Evolutionary conservation across 768 basidiomycete genomes (phyloP), one percentile per base, ranked within the genome.

Genomic region (Boletus tomentosulus): DNA sequence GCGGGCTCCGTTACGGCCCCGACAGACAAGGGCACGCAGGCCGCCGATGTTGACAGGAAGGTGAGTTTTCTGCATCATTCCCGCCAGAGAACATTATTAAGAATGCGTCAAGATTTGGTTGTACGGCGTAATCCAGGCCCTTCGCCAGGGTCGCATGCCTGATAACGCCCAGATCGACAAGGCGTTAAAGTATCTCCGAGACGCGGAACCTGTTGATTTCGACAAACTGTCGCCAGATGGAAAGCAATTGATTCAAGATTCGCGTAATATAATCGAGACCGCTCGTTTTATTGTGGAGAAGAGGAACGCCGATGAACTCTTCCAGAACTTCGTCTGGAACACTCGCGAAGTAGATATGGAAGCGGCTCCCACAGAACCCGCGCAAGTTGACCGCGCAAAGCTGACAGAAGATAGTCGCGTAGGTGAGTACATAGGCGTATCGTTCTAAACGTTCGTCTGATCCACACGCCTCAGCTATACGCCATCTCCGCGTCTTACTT

Each of bases 321-420:
- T 97, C 68, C 96, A 98, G 71, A 86, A 89, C 62, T 95, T 96
- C 60, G 71, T 95, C 38, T 94, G 87, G 87, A 81, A 85, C 56
- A 91, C 89, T 1, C 74, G 80, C 33, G 79, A 80, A 35, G 73
- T 85, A 19, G 56, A 58, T 6, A 16, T 30, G 1, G 60, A 77
- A 70, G 72, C 68, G 41, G 76, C 74, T 51, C 69, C 75, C 24
- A 67, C 59, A 53, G 74, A 69, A 52, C 63, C 68, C 30, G 58
- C 71, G 51, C 78, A 82, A n/a, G 75, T 82, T n/a, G 78, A 80
- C 55, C 76, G 76, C 55, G 74, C 75, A 1, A 87, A 81, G 51
- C 70, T 74, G 7, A 73, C 78, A 51, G 66, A 75, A n/a, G 89
- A 94, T 45, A 74, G 77, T 31, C 73, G 85, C 54, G 67, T 82